Evolutionary conservation across 805 yeast species (phyloP).

Genomic region (Cephaloascus fragrans): DNA sequence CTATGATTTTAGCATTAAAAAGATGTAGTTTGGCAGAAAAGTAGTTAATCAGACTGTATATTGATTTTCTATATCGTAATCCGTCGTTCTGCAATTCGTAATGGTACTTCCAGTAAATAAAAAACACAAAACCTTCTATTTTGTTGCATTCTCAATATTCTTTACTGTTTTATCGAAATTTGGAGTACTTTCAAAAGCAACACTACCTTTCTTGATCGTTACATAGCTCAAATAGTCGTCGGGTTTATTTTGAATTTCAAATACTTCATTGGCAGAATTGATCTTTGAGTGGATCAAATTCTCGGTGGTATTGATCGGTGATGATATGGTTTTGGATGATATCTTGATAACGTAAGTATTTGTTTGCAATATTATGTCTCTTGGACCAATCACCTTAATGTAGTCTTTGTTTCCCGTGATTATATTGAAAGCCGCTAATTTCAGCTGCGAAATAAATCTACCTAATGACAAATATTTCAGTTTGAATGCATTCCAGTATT

Average conservation of each 20-base stretch:
- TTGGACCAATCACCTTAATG: conserved; percentile 45
- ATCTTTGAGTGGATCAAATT: too few relatives aligned
- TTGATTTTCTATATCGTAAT: too few relatives aligned
- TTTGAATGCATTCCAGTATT: not conserved
- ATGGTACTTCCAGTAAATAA: too few relatives aligned
- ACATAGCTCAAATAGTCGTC: conserved; percentile 41
- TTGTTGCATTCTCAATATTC: conserved; percentile 12
- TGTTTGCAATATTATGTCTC: conserved; percentile 38
- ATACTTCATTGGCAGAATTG: too few relatives aligned
- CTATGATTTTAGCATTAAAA: too few relatives aligned
- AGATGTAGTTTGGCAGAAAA: too few relatives aligned
- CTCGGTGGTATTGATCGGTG: not conserved
- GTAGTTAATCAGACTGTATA: too few relatives aligned
- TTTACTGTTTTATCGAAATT: conserved; percentile 25
- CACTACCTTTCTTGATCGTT: conserved; percentile 28
- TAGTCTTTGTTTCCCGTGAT: conserved; percentile 27
- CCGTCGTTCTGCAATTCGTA: too few relatives aligned
- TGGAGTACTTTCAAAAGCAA: conserved; percentile 5
- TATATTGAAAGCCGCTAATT: not conserved
- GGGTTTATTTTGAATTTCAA: conserved; percentile 10
- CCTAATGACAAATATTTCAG: conserved; percentile 1
- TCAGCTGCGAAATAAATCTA: not conserved
- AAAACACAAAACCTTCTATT: too few relatives aligned
- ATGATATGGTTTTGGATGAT: conserved; percentile 1
- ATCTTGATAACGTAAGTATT: conserved; percentile 13